Conservation (phyloP, 148 eudicot species). For the Camellia sinensis region DNA sequence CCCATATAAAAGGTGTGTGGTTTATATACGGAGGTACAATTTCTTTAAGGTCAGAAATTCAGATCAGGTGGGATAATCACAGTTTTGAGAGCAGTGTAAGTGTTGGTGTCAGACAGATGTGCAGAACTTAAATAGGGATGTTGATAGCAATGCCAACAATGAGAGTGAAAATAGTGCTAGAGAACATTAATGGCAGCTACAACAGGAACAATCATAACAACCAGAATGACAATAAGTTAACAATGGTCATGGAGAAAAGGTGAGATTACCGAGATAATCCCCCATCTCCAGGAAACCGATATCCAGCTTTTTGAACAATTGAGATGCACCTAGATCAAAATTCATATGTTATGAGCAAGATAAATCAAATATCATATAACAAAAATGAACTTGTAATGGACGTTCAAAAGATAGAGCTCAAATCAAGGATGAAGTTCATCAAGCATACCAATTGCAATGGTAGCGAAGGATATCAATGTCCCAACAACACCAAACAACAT, state of each 20-base stretch:
- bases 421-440: neutral
- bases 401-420: neutral
- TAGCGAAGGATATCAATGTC: conserved; percentile 52
- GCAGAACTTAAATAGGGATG: neutral
- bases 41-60: neutral
- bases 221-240: neutral
- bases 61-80: neutral
- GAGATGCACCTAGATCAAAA: conserved; percentile 49
- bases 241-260: conserved; percentile 2
- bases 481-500: conserved; percentile 60
- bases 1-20: neutral
- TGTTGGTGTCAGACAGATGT: neutral
- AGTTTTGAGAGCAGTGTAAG: neutral
- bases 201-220: neutral
- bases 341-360: neutral
- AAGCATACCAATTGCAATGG: conserved; percentile 48
- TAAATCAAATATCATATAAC: neutral
- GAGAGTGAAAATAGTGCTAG: neutral
- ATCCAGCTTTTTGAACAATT: conserved; percentile 42
- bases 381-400: conserved; percentile 2
- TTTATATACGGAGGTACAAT: neutral
- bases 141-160: neutral
- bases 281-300: conserved; percentile 52
- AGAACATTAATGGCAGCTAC: conserved; percentile 2
- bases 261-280: conserved; percentile 69